Conservation (phyloP, 2,329 filamentous ascomycete species). For the Penicillium decumbens region DNA sequence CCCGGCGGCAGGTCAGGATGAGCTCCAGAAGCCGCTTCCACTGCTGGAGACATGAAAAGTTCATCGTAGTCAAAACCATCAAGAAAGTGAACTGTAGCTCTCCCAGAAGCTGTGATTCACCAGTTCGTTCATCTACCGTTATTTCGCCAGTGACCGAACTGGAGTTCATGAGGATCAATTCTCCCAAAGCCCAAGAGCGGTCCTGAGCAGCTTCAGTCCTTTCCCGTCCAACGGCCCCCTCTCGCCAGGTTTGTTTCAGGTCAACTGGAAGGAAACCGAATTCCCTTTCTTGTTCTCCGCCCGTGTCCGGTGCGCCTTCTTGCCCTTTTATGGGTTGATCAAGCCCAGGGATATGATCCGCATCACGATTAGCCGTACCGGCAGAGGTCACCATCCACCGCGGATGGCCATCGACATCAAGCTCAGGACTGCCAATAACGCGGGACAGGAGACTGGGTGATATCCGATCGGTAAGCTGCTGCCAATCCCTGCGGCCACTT, state of each 20-base stretch:
- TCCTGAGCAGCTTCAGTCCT: constrained; percentile 60
- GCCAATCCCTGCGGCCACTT: constrained; percentile 53
- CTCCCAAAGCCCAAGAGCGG: constrained; percentile 57
- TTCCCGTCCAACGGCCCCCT: constrained; percentile 57
- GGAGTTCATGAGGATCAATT: constrained; percentile 44
- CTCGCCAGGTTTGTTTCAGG: constrained; percentile 58
- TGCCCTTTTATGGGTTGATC: constrained; percentile 20
- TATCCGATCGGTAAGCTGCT: constrained; percentile 49
- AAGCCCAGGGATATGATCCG: constrained; percentile 59
- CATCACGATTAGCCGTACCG: constrained; percentile 53
- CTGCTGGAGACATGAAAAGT: constrained; percentile 62
- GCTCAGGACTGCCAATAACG: constrained; percentile 44
- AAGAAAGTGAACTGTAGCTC: constrained; percentile 61
- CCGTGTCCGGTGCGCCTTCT: constrained; percentile 19
- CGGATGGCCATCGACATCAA: constrained; percentile 39
- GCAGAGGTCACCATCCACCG: constrained; percentile 56
- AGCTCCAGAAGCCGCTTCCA: constrained; percentile 58
- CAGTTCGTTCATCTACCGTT: constrained; percentile 23
- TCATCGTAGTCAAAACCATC: constrained; percentile 60
- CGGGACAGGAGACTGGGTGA: constrained; percentile 48
- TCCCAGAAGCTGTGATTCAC: constrained; percentile 47
- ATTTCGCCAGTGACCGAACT: constrained; percentile 24
- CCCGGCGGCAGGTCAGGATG: constrained; percentile 53
- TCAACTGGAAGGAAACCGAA: constrained; percentile 56
- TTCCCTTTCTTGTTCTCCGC: constrained; percentile 41